Evolutionary conservation across 257 asterid genomes (phyloP).

Genomic region (Vinca minor): DNA sequence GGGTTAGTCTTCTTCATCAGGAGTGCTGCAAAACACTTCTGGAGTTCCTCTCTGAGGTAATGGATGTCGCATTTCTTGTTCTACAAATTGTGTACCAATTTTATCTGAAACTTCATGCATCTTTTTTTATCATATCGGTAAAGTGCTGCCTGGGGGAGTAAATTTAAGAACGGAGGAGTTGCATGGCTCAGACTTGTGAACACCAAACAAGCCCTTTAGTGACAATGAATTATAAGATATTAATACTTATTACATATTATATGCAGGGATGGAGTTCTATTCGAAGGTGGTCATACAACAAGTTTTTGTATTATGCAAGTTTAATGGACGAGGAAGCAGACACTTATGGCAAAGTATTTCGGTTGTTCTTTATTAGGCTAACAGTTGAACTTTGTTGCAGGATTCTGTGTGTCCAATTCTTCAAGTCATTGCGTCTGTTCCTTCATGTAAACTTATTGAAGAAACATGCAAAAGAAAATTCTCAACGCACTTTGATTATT

Average conservation of each 20-base stretch:
- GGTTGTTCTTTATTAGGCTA: conserved; percentile 34
- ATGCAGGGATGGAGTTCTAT: conserved; percentile 96
- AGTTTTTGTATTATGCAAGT: conserved; percentile 80
- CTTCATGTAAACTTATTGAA: conserved; percentile 84
- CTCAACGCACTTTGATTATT: conserved; percentile 83
- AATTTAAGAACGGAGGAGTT: conserved; percentile 47
- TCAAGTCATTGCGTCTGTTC: conserved; percentile 72
- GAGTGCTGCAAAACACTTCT: conserved; percentile 88
- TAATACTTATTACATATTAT: conserved; percentile 61
- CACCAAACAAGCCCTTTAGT: conserved; percentile 34
- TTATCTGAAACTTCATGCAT: not conserved
- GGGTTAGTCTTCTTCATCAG: conserved; percentile 86
- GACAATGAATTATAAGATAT: conserved; percentile 37
- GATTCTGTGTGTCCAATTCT: conserved; percentile 86
- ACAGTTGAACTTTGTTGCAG: conserved; percentile 74
- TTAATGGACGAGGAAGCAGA: conserved; percentile 81
- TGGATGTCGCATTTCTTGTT: conserved; percentile 9
- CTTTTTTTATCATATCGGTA: conserved; percentile 14
- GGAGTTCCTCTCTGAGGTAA: conserved; percentile 90
- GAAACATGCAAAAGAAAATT: conserved; percentile 89
- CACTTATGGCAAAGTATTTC: conserved; percentile 56
- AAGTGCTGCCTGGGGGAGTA: conserved; percentile 30
- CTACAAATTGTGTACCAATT: not conserved
- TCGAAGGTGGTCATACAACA: conserved; percentile 76
- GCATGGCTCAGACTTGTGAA: conserved; percentile 45